A percentile compares a stretch with the other conserved stretches of the same genome.
These are phyloP conservation scores for Penicillium sp. DNA, from an alignment of 2,329 filamentous ascomycete species.

Conservation along the genomic window DNA sequence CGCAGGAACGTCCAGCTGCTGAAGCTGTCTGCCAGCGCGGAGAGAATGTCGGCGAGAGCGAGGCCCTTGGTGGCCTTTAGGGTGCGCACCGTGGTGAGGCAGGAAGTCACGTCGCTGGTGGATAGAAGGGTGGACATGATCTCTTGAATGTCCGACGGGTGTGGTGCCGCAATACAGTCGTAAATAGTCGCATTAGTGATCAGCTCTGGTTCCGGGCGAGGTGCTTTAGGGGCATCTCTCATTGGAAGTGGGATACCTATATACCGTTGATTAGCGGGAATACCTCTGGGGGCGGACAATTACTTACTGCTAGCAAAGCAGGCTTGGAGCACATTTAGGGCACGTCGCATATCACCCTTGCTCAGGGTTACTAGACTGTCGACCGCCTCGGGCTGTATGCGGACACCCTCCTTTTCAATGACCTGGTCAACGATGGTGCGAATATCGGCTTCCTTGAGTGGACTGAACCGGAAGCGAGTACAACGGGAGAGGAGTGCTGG, in stretches of 20 bases:
- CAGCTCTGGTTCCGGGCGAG: constrained; percentile 69
- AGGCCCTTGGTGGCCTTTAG: constrained; percentile 84
- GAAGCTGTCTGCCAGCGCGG: constrained; percentile 78
- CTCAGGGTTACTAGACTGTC: constrained; percentile 83
- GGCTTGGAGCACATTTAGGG: constrained; percentile 92
- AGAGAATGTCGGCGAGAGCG: constrained; percentile 91
- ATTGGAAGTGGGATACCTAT: constrained; percentile 68
- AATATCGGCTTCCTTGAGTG: constrained; percentile 86
- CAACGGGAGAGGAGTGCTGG: constrained; percentile 90
- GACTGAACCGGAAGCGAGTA: constrained; percentile 92
- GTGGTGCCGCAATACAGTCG: constrained; percentile 93
- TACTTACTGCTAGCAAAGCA: constrained; percentile 86
- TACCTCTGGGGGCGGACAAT: background rate
- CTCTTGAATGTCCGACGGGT: constrained; percentile 81
- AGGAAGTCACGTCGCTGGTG: constrained; percentile 85
- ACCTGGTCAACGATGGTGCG: constrained; percentile 83
- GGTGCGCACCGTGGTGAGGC: constrained; percentile 82
- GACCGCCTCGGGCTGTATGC: constrained; percentile 77
- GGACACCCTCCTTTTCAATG: constrained; percentile 80
- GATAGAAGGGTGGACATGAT: constrained; percentile 82
- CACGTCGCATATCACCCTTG: constrained; percentile 94
- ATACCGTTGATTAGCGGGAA: background rate
- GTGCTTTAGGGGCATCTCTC: constrained; percentile 60
- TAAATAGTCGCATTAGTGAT: constrained; percentile 94
- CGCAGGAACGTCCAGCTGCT: constrained; percentile 77